A percentile compares a stretch with the other conserved stretches of the same genome.
Conservation (phyloP, 2,329 filamentous ascomycete species). For the Trichoderma sp. region DNA sequence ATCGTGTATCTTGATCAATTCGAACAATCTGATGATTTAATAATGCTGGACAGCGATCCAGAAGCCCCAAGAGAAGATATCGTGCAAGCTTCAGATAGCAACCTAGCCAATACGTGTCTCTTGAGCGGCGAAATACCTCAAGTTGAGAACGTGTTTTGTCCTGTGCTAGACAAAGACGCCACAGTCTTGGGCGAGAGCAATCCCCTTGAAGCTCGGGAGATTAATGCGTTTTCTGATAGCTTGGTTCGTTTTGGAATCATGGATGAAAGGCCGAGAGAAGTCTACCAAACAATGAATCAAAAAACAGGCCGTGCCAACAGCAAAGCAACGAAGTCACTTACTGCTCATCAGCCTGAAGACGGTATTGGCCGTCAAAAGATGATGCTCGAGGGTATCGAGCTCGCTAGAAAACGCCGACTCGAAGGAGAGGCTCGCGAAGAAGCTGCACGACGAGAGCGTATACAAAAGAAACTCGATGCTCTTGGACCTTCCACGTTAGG, state of each 20-base stretch:
- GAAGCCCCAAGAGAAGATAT: not conserved
- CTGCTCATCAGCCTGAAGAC: slow-evolving; percentile 48
- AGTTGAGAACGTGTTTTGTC: not conserved
- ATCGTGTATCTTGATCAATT: not conserved
- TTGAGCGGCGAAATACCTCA: not conserved
- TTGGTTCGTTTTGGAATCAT: slow-evolving; percentile 29
- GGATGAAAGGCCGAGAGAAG: slow-evolving; percentile 20
- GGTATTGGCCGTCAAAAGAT: slow-evolving; percentile 70
- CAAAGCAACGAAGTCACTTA: slow-evolving; percentile 31
- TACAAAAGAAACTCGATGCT: slow-evolving; percentile 72
- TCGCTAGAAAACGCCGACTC: slow-evolving; percentile 67
- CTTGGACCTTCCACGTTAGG: slow-evolving; percentile 58
- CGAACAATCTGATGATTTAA: slow-evolving; percentile 17
- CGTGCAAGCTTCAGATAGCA: not conserved
- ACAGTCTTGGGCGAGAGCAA: not conserved
- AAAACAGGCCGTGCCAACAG: slow-evolving; percentile 19
- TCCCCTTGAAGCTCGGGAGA: slow-evolving; percentile 8
- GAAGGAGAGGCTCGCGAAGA: slow-evolving; percentile 74
- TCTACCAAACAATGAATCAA: slow-evolving; percentile 36
- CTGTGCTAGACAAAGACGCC: not conserved
- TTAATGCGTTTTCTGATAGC: not conserved
- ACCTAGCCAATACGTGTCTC: not conserved
- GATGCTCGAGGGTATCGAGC: slow-evolving; percentile 72
- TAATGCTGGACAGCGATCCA: slow-evolving; percentile 9
- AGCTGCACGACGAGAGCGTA: slow-evolving; percentile 70